Base-by-base conservation (phyloP, 257 asterid genomes). In the Echites panduratus region DNA sequence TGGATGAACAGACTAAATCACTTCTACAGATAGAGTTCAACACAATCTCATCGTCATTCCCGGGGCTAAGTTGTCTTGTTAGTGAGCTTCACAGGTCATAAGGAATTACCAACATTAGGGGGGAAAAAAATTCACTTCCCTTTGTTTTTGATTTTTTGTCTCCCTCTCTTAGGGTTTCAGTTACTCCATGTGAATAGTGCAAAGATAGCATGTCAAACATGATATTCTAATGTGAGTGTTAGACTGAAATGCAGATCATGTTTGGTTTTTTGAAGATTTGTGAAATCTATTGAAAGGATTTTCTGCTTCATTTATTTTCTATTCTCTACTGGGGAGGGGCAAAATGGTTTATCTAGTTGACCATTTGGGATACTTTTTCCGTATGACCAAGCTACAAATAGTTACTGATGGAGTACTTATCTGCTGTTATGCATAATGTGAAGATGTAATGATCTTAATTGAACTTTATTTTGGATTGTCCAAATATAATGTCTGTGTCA, bases 11-110 rank as follows among this genome's bases (percentile, higher is more conserved):
- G 79, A 90, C 99, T 70, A 87, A 86, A 83, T 79, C 81, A 65
- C 99, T 95, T 83, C 90, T 91, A 80, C 99, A 95, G 82, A 92
- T 95, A 79, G 99, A 95, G 96, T 90, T 95, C 80, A 95, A 95
- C 81, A 92, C 99, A 66, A 95, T 95, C 74, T 87, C 99, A 58
- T 92, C 96, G 66, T 95, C 99, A 73, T 95, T 95, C 84, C 85
- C 98, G 48, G 99, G 99, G 73, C 83, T 95, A 83, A 82, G 95
- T 85, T 75, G 95, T 81, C 93, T 90, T 82, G 97, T 95, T 80
- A 89, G 87, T 73, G 91, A 90, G 76, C 98, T 95, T 82, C 98
- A 95, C 98, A 91, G 97, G 99, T 94, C 75, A 38, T 78, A 40
- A 47, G 3, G 70, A 45, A 75, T 73, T 52, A 41, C 50, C 20